A percentile compares a stretch with the other conserved stretches of the same genome.
Evolutionary conservation across 148 eudicot genomes (phyloP).

Genomic region (Spergularia marina): DNA sequence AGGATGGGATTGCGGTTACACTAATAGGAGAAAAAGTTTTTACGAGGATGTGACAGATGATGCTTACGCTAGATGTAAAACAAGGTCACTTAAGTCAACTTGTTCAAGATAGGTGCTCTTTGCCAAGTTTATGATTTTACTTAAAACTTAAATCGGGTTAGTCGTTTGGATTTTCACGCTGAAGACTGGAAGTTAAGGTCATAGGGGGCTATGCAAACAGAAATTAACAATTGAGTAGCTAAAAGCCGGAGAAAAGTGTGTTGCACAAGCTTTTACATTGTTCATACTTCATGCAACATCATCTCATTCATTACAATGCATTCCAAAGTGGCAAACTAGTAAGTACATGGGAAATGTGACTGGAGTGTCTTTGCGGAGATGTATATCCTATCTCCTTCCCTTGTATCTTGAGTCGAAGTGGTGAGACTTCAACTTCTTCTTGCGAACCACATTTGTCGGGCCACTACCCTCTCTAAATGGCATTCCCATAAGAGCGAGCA

Average conservation of each 20-base stretch:
- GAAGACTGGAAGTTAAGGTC: too few species aligned
- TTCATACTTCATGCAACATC: conserved; percentile 8
- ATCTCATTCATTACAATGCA: conserved; percentile 12
- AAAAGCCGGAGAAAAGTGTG: neutral
- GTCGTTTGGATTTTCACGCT: neutral
- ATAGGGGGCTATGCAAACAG: neutral
- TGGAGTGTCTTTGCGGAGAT: neutral
- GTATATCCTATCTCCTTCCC: conserved; percentile 37
- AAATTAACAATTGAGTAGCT: conserved; percentile 7
- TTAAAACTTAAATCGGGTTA: too few species aligned
- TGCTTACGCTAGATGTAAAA: too few species aligned
- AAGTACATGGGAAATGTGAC: conserved; percentile 14
- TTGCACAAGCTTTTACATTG: conserved; percentile 9
- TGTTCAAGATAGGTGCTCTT: too few species aligned
- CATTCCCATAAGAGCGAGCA: conserved; percentile 91
- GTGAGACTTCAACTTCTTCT: conserved; percentile 90
- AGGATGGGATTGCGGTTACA: too few species aligned
- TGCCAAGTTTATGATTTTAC: too few species aligned
- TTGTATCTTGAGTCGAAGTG: conserved; percentile 65
- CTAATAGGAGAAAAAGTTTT: too few species aligned
- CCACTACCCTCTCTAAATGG: conserved; percentile 83
- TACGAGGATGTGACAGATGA: too few species aligned
- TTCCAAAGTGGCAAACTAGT: neutral
- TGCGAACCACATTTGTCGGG: conserved; percentile 39
- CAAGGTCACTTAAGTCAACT: too few species aligned